Evolutionary conservation across 306 rosid genomes (phyloP).

Genomic region (Purshia tridentata): DNA sequence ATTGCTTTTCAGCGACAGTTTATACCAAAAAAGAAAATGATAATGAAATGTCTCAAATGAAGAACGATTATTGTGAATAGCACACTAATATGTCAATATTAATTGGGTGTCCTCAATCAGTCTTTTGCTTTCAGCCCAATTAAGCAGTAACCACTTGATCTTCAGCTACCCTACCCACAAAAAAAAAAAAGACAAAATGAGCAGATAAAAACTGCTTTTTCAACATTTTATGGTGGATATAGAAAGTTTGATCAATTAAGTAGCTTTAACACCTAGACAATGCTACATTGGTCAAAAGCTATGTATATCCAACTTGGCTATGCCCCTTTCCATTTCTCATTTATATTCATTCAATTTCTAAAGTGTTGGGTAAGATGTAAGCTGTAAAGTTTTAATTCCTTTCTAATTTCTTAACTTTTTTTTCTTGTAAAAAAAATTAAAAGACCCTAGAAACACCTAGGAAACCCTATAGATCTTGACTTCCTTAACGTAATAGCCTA

Average conservation of each 20-base stretch:
- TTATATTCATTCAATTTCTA: constrained; percentile 2
- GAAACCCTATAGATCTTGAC: no score
- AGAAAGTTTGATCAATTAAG: neutral
- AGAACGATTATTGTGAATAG: neutral
- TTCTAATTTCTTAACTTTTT: neutral
- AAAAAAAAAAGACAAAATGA: neutral
- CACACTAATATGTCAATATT: neutral
- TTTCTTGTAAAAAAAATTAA: neutral
- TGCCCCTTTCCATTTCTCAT: neutral
- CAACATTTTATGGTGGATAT: constrained; percentile 3
- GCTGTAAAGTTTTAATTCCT: neutral
- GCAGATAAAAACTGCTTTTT: neutral
- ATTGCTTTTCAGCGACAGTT: no score
- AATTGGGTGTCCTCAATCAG: neutral
- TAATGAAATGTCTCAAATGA: neutral
- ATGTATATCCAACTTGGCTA: neutral
- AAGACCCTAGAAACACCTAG: no score
- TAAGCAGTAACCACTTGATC: no score
- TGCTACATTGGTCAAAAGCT: neutral
- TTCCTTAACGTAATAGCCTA: no score
- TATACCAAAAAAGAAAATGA: neutral
- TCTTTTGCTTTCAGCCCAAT: no score
- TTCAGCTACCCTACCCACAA: no score
- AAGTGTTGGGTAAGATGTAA: neutral
- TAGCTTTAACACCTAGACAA: constrained; percentile 15